Conservation (phyloP, 2,329 filamentous ascomycete species). For the Pezizomycotina sp. region DNA sequence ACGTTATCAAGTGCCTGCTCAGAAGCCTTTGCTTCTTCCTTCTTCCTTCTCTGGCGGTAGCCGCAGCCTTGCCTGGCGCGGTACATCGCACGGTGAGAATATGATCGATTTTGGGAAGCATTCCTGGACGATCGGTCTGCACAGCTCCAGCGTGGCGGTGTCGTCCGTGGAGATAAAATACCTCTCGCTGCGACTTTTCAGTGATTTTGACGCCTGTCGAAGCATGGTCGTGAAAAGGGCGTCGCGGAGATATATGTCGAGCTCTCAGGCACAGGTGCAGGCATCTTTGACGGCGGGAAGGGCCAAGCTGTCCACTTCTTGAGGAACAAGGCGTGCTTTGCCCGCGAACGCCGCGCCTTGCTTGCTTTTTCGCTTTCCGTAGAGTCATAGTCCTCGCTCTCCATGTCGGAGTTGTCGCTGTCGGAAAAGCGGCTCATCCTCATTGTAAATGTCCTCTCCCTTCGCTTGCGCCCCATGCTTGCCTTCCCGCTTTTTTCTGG, state of each 20-base stretch:
- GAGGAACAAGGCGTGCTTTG: conserved; percentile 1
- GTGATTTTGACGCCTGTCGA: conserved; percentile 9
- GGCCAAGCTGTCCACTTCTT: conserved; percentile 16
- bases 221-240: conserved; percentile 7
- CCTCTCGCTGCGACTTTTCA: conserved; percentile 1
- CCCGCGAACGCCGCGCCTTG: not conserved
- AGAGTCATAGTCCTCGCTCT: not conserved
- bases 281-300: conserved; percentile 4
- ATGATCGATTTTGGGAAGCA: no score
- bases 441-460: not conserved
- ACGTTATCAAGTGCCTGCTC: no score
- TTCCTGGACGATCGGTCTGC: conserved; percentile 5
- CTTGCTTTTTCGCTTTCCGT: not conserved
- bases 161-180: conserved; percentile 12
- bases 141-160: conserved; percentile 2
- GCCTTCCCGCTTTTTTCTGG: not conserved
- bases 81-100: no score
- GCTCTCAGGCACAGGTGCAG: conserved; percentile 7
- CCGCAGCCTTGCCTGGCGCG: no score
- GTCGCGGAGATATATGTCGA: conserved; percentile 7
- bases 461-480: not conserved
- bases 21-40: no score
- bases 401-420: not conserved
- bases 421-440: not conserved
- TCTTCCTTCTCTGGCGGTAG: no score